These are phyloP conservation scores for Quercus robur DNA, from an alignment of 306 rosid species.

Conservation along the genomic window DNA sequence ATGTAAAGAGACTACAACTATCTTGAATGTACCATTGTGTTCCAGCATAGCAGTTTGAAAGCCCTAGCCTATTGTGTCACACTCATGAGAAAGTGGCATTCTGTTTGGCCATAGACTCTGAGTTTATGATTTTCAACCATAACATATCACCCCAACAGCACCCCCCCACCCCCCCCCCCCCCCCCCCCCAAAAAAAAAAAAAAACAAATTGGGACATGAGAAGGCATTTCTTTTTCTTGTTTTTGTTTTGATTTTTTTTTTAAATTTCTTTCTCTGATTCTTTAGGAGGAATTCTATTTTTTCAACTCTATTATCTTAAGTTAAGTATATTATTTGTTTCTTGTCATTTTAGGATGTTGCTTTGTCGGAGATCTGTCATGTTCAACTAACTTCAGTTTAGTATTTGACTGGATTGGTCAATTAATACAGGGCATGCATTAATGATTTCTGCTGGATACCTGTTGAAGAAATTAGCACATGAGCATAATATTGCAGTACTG, in stretches of 20 bases:
- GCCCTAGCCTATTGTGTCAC: not conserved
- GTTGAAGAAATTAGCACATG: slow-evolving; percentile 79
- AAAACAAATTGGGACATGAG: no score
- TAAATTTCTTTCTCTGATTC: not conserved
- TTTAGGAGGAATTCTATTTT: not conserved
- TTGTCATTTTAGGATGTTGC: not conserved
- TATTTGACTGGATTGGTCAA: slow-evolving; percentile 24
- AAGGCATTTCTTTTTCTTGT: not conserved
- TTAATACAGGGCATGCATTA: slow-evolving; percentile 68
- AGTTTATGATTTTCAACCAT: not conserved
- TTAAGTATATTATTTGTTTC: not conserved
- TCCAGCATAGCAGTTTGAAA: not conserved
- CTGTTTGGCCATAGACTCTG: not conserved
- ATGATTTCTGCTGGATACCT: slow-evolving; percentile 83
- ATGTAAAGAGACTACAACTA: not conserved
- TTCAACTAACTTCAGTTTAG: not conserved
- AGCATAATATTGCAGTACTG: slow-evolving; percentile 71
- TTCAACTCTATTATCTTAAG: not conserved
- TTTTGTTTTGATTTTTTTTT: not conserved
- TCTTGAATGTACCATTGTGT: not conserved
- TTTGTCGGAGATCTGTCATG: not conserved
- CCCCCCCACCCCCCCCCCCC: accelerated
- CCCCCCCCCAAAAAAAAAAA: no score
- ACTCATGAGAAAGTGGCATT: not conserved
- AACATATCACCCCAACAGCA: not conserved